These are phyloP conservation scores for Fusarium udum DNA, from an alignment of 2,329 filamentous ascomycete genomes.

Conservation along the genomic window DNA sequence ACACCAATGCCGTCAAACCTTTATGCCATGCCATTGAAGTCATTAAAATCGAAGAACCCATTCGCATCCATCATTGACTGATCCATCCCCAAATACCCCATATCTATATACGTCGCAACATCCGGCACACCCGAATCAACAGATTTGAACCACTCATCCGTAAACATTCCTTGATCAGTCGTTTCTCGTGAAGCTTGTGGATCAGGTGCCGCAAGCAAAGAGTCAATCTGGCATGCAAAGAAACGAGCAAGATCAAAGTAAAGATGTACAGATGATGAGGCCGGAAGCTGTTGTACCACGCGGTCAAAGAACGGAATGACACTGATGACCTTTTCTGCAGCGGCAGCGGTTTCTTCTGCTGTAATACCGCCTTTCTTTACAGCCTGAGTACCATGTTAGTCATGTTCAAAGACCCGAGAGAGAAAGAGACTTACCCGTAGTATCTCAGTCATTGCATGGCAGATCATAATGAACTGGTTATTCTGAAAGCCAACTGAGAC, in stretches of 20 bases:
- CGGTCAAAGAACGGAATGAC: slow-evolving; percentile 4
- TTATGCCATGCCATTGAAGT: background rate
- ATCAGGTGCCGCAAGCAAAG: background rate
- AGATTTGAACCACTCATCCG: slow-evolving; percentile 19
- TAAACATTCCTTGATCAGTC: slow-evolving; percentile 13
- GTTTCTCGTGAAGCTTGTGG: background rate
- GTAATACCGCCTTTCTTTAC: background rate
- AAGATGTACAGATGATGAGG: background rate
- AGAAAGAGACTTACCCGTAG: background rate
- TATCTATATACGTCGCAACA: background rate
- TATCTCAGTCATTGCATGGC: background rate
- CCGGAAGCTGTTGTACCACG: slow-evolving; percentile 1
- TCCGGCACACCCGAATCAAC: slow-evolving; percentile 6
- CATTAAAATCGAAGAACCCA: background rate
- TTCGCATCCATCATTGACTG: background rate
- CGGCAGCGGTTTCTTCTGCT: background rate
- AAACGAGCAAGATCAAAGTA: slow-evolving; percentile 21
- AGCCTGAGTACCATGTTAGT: background rate
- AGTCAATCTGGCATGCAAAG: slow-evolving; percentile 17
- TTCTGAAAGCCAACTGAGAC: slow-evolving; percentile 11
- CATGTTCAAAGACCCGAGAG: accelerated
- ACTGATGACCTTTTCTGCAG: slow-evolving; percentile 6
- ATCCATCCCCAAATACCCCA: slow-evolving; percentile 13
- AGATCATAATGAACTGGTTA: slow-evolving; percentile 16
- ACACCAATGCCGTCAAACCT: no score